These are phyloP conservation scores for Candida silvicultrix DNA, from an alignment of 805 yeast species.

Conservation along the genomic window DNA sequence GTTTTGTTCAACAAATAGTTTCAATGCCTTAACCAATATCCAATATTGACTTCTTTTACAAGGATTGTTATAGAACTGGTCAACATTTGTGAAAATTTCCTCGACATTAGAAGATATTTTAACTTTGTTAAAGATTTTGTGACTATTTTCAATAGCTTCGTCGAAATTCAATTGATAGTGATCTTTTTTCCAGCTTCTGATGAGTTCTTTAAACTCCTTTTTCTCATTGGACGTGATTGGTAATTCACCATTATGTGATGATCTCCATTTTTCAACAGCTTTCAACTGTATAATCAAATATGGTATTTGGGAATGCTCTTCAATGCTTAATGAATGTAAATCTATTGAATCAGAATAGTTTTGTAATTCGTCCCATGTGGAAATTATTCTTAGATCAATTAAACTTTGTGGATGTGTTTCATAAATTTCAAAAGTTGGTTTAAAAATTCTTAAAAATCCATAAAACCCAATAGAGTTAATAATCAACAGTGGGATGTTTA, in stretches of 20 bases:
- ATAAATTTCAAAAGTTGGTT: constrained; percentile 55
- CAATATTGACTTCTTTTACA: constrained; percentile 42
- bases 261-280: constrained; percentile 38
- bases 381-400: constrained; percentile 60
- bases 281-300: constrained; percentile 56
- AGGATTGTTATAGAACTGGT: constrained; percentile 6
- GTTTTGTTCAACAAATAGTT: constrained; percentile 37
- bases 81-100: constrained; percentile 22
- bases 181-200: constrained; percentile 31
- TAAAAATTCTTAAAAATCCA: constrained; percentile 47
- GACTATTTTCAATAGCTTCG: constrained; percentile 42
- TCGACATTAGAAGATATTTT: constrained; percentile 23
- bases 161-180: constrained; percentile 38
- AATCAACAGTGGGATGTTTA: constrained; percentile 47
- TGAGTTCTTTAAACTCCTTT: constrained; percentile 30
- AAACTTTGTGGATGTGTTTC: constrained; percentile 67
- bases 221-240: constrained; percentile 36
- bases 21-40: constrained; percentile 52
- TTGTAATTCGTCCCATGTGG: constrained; percentile 67
- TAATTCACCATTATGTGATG: constrained; percentile 14
- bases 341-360: constrained; percentile 45
- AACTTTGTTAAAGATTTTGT: constrained; percentile 33
- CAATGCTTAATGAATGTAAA: constrained; percentile 34
- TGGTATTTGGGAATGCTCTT: constrained; percentile 59
- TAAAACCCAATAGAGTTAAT: constrained; percentile 57